Evolutionary conservation across 2,329 filamentous ascomycete species (phyloP), one percentile per base, ranked within the genome.

Genomic region (Neofusicoccum kwambonambiense): DNA sequence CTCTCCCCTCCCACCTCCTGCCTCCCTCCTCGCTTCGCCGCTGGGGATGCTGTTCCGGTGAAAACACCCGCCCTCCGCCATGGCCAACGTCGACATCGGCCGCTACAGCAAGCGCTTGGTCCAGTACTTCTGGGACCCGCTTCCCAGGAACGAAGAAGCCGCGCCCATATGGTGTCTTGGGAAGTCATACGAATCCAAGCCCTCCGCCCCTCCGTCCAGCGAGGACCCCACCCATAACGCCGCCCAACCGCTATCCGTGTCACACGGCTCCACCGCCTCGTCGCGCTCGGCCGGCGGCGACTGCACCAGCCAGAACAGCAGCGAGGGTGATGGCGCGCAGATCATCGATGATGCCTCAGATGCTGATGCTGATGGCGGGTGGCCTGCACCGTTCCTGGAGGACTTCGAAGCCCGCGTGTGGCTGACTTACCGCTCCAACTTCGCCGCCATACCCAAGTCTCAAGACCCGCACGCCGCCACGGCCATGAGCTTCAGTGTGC

Each of bases 351-450:
- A 62, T 39, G n/a, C 54, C 22, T 39, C n/a, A 22, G 17, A 70
- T 74, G 42, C 75, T 34, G 66, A 66, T 42, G 74, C 78, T 44
- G 79, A 79, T 64, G 77, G 80, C 66, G 89, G 90, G 65, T 99
- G 95, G 95, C 95, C 95, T 9, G 80, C 85, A 9, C 84, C 87
- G 4, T 99, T 99, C 72, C 81, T 98, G 39, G 90, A 93, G 66
- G 95, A 99, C 77, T 96, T 98, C 72, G 93, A 97, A 75, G 93
- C 94, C 4, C 87, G 88, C 67, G 87, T 97, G 76, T 98, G 95
- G 94, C 91, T 99, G 85, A 98, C 94, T 9, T 99, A 99, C 74
- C 88, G 95, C 60, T 95, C 89, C 31, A 90, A 90, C 70, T 99
- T 99, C 75, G 82, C 88, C 9, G 83, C 88, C 0, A 99, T 99